Base-by-base conservation (phyloP, 2,329 filamentous ascomycete species). In the Tolypocladium paradoxum region DNA sequence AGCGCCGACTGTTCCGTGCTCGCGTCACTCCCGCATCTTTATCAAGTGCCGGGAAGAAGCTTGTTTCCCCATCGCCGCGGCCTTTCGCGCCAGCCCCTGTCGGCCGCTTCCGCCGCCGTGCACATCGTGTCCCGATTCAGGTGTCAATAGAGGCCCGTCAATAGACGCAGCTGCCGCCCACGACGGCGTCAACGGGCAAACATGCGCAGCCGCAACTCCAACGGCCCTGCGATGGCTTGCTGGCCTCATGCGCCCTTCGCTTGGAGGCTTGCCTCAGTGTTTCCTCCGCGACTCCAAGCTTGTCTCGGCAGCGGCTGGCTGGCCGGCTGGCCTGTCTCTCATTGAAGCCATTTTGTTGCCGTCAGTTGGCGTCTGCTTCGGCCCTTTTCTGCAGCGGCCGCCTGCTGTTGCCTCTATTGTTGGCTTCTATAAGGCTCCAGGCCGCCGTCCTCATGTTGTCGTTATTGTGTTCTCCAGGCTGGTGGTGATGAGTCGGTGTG, bases 141-240 rank as follows among this genome's bases (percentile, higher is more conserved):
- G 59, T 54, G 45, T 68, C 63, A 70, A 70, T 70, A 70, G 64
- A 63, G 54, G 22, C 55, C 54, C 56, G 53, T 66, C 61, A 67
- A 68, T 67, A 66, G 52, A 60, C 56, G 59, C 54, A 1, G 43
- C 43, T 46, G 8, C 43, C 27, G 18, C 24, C 18, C 43, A 52
- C 46, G 46, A 35, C n/a, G 31, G 31, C 46, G 18, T 31, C 43
- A 16, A 12, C 43, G 12, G 20, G 43, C 48, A 49, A 29, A n/a
- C 34, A 29, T 12, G 4, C 48, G 34, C 48, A 14, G 27, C 11
- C 27, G 27, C 27, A 31, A 31, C 43, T 46, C 16, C 18, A 31
- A 14, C 27, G 18, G 8, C 16, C 24, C 4, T 46, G 16, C 43
- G 43, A 46, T 12, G 16, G 22, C 7, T 7, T 14, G 2, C 43